phyloP scores from a whole-genome alignment of 2,329 filamentous ascomycete genomes.

The Trichophyton benhamiae region DNA sequence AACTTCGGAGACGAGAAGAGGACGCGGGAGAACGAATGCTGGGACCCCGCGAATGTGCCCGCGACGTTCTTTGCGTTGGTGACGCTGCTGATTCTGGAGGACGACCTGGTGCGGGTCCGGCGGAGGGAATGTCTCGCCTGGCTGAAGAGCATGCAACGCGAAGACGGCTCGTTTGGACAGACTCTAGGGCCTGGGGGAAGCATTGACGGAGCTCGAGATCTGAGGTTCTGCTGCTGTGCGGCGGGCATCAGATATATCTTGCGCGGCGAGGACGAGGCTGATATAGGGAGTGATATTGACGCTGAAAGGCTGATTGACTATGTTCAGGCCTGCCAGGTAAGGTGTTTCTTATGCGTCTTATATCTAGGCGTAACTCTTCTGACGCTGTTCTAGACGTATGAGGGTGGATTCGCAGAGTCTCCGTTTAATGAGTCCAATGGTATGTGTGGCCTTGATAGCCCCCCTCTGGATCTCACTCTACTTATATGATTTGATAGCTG shows the following conservation, averaged over 20 bases:
- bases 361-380: not conserved
- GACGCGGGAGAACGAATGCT: conserved; percentile 42
- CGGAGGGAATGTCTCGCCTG: conserved; percentile 57
- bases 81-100: conserved; percentile 53
- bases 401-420: conserved; percentile 70
- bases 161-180: conserved; percentile 86
- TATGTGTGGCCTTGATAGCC: conserved; percentile 31
- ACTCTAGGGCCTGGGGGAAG: conserved; percentile 48
- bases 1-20: conserved; percentile 38
- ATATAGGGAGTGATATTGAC: conserved; percentile 54
- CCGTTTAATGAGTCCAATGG: conserved; percentile 73
- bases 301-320: conserved; percentile 57
- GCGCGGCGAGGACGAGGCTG: conserved; percentile 46
- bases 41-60: conserved; percentile 71
- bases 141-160: conserved; percentile 63
- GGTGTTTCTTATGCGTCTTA: conserved; percentile 6
- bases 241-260: conserved; percentile 72
- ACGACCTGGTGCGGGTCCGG: conserved; percentile 54
- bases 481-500: conserved; percentile 41
- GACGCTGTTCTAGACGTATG: conserved; percentile 51
- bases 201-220: conserved; percentile 69
- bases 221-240: conserved; percentile 78
- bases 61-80: conserved; percentile 83
- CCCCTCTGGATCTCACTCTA: not conserved
- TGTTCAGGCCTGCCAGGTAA: conserved; percentile 53